Evolutionary conservation across 2,329 filamentous ascomycete species (phyloP), one percentile per base, ranked within the genome.

Genomic region (Talaromyces sp.): DNA sequence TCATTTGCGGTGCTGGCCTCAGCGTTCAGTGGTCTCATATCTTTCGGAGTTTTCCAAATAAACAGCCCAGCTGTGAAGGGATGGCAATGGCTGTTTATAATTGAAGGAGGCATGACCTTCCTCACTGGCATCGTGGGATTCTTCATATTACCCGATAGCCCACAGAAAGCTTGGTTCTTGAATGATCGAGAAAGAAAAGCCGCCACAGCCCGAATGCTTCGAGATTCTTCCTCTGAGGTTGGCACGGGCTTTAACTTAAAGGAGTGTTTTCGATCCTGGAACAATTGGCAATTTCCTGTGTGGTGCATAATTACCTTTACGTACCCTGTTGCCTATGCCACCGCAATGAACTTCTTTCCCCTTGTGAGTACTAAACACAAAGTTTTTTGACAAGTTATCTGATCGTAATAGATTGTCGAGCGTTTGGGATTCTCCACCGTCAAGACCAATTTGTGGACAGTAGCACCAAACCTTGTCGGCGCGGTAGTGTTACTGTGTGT

Each of bases 401-500:
- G 36, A 54, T 30, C 13, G 20, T 7, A 27, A 16, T 27, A 67
- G 61, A 78, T 80, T 43, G 71, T 81, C 7, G 62, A 71, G 47
- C 70, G 76, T 0, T 65, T 81, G 0, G 77, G 77, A 0, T 80
- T 74, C 52, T 70, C 64, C 4, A 70, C 71, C 0, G 65, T 81
- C 29, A 75, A 77, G 37, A 80, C 78, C 0, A 80, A 80, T 51
- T 68, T 81, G 4, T 77, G 73, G 63, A 80, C 77, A 0, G 77
- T 81, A 4, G 75, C 77, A 3, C 78, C 78, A 0, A 81, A 81
- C 22, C 66, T 76, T 4, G 75, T 76, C 0, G 78, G 77, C 0
- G 78, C 79, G 13, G 59, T 80, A 6, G 66, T 80, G 8, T 63
- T 81, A 5, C 69, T 81, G 1, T 65, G 55, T 4, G 73, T 81